Evolutionary conservation across 768 basidiomycete genomes (phyloP).

Genomic region (Calocera viscosa): DNA sequence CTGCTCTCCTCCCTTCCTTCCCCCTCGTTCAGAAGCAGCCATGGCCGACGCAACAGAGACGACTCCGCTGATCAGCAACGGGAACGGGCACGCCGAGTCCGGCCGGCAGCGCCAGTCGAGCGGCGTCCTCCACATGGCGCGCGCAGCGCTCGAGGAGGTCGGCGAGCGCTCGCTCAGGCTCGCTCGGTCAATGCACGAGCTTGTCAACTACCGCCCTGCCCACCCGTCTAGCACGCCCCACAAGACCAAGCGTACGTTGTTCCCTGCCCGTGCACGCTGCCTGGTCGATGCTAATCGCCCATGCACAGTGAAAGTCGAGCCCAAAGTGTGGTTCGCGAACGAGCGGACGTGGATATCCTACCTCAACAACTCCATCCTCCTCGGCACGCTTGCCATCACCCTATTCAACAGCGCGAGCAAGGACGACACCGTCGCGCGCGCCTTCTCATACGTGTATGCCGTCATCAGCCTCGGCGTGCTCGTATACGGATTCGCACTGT

Average conservation of each 20-base stretch:
- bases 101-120: neutral
- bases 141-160: neutral
- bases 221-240: neutral
- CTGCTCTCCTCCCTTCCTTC: neutral
- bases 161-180: neutral
- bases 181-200: neutral
- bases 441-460: conserved; percentile 76
- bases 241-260: neutral
- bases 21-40: neutral
- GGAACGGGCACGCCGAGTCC: neutral
- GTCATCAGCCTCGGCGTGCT: conserved; percentile 59
- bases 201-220: neutral
- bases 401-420: conserved; percentile 71
- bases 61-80: neutral
- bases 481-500: conserved; percentile 76
- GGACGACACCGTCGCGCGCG: conserved; percentile 49
- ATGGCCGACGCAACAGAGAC: neutral
- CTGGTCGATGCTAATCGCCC: conserved; percentile 22
- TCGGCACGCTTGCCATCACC: conserved; percentile 74
- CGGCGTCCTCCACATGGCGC: neutral
- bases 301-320: conserved; percentile 59
- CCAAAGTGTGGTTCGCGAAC: conserved; percentile 96
- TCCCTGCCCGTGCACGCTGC: conserved; percentile 9
- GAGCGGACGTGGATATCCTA: conserved; percentile 93
- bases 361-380: conserved; percentile 70